These are phyloP conservation scores for Psilocybe cubensis DNA, from an alignment of 768 basidiomycete genomes.

Conservation along the genomic window DNA sequence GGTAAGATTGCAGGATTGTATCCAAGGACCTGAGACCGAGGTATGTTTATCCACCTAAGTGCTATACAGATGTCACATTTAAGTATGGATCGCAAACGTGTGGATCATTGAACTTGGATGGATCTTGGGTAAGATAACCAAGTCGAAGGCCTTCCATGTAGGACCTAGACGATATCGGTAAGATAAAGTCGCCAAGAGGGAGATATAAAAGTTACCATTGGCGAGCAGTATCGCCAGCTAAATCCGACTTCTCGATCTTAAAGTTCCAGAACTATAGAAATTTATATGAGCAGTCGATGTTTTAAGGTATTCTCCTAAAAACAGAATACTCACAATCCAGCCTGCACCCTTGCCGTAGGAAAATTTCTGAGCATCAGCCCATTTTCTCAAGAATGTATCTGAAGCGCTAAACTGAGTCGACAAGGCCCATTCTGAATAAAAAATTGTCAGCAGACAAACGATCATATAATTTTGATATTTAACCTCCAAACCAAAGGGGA, in stretches of 20 bases:
- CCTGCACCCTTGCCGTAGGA: conserved; percentile 62
- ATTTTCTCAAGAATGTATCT: conserved; percentile 61
- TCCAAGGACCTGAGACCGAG: neutral
- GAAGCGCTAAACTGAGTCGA: conserved; percentile 67
- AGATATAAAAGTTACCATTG: conserved; percentile 56
- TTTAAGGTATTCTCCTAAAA: neutral
- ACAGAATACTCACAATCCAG: conserved; percentile 58
- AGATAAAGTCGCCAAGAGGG: neutral
- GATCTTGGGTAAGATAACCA: conserved; percentile 69
- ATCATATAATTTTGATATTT: neutral
- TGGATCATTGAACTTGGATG: conserved; percentile 55
- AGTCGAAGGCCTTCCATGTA: conserved; percentile 62
- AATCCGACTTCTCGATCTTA: conserved; percentile 61
- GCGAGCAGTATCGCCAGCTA: conserved; percentile 54
- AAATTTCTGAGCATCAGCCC: conserved; percentile 80
- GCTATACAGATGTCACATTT: neutral
- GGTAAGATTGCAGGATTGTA: neutral
- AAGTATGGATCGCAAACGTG: conserved; percentile 66
- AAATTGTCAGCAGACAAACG: neutral
- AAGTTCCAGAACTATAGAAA: conserved; percentile 55
- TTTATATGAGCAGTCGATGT: conserved; percentile 12
- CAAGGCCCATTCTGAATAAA: conserved; percentile 47
- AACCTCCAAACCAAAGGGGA: conserved; percentile 47
- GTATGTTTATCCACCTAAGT: neutral
- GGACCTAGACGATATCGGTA: conserved; percentile 49